These are phyloP conservation scores for Phycomyces blakesleeanus DNA, from an alignment of 192 early-diverging fungal genomes.

Conservation along the genomic window DNA sequence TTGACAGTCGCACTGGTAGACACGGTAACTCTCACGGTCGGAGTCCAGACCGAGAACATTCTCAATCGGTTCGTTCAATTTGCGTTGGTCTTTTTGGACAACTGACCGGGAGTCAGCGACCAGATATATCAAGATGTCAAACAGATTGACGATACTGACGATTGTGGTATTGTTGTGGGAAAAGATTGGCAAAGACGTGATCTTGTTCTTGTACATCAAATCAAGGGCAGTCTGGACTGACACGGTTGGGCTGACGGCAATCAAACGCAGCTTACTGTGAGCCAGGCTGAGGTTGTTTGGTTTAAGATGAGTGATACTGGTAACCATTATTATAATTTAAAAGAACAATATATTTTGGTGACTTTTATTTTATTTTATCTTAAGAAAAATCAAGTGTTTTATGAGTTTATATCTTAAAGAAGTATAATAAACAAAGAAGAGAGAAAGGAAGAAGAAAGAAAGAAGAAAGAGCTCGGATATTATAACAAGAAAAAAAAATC, in stretches of 20 bases:
- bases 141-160: constrained; percentile 49
- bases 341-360: no score
- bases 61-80: constrained; percentile 37
- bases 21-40: constrained; percentile 42
- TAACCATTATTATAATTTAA: no score
- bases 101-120: constrained; percentile 17
- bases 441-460: no score
- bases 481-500: no score
- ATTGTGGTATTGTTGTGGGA: constrained; percentile 45
- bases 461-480: no score
- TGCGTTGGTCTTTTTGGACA: constrained; percentile 19
- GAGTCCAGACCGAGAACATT: constrained; percentile 40
- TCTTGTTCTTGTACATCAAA: constrained; percentile 42
- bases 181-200: constrained; percentile 53
- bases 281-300: constrained; percentile 25
- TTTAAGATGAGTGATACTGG: constrained; percentile 13
- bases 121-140: constrained; percentile 50
- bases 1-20: constrained; percentile 30
- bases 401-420: no score
- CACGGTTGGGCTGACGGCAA: constrained; percentile 42
- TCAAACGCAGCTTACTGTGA: constrained; percentile 24
- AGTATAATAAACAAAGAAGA: no score
- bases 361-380: no score
- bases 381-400: no score
- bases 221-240: constrained; percentile 47